Conservation (phyloP, 129 eudicot species). For the Lactuca sativa region DNA sequence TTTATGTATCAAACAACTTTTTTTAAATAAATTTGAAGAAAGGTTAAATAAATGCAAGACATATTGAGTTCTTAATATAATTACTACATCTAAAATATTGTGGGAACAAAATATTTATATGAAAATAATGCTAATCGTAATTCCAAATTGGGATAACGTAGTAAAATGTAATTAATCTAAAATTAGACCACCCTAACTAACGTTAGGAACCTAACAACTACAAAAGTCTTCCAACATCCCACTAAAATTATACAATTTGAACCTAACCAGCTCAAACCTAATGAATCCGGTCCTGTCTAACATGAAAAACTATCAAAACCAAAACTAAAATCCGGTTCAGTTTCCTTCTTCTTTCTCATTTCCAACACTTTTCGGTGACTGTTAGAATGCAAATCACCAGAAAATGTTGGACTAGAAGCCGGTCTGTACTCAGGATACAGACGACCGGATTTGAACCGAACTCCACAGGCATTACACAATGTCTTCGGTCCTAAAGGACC, state of each 20-base stretch:
- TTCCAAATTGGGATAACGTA: neutral
- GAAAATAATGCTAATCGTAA: neutral
- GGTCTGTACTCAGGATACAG: slow-evolving; percentile 16
- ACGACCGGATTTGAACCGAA: slow-evolving; percentile 16
- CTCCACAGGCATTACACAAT: slow-evolving; percentile 4
- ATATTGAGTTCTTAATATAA: too few species aligned
- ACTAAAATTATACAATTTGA: slow-evolving; percentile 6
- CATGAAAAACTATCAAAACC: neutral
- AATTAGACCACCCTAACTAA: slow-evolving; percentile 15
- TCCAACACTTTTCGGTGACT: slow-evolving; percentile 17
- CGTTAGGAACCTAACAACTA: slow-evolving; percentile 17
- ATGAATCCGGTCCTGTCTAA: neutral
- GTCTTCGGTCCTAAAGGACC: slow-evolving; percentile 9
- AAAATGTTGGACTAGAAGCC: slow-evolving; percentile 16
- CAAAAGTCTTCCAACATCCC: slow-evolving; percentile 13
- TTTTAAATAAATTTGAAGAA: too few species aligned
- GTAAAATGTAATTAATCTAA: slow-evolving; percentile 5
- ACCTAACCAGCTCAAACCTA: slow-evolving; percentile 7
- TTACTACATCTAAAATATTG: too few species aligned
- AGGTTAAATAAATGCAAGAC: neutral
- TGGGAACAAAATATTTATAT: neutral
- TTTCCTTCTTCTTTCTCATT: slow-evolving; percentile 17
- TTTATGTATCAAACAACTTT: neutral
- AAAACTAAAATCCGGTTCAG: neutral
- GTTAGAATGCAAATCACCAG: neutral